These are phyloP conservation scores for Barnettozyma hawaiiensis DNA, from an alignment of 1,139 yeast species.

Conservation along the genomic window DNA sequence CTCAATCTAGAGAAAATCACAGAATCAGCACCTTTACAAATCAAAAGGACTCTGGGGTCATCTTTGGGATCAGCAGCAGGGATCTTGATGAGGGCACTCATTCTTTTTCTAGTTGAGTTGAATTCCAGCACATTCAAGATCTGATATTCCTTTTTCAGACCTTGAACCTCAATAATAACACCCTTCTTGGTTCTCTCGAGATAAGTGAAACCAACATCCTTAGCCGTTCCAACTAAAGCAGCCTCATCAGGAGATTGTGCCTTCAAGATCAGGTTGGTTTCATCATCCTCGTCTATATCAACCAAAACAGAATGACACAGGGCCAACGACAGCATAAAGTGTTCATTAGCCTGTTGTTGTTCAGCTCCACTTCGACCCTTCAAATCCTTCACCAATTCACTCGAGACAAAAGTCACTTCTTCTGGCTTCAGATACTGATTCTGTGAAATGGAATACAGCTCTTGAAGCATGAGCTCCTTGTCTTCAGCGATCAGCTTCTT, in stretches of 20 bases:
- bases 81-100: conserved; percentile 83
- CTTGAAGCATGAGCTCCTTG: conserved; percentile 57
- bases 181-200: conserved; percentile 70
- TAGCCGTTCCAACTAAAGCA: conserved; percentile 88
- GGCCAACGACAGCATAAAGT: conserved; percentile 83
- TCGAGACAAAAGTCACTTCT: conserved; percentile 74
- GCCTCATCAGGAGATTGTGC: conserved; percentile 99
- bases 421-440: conserved; percentile 54
- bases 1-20: conserved; percentile 71
- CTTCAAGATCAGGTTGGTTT: conserved; percentile 59
- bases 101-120: conserved; percentile 89
- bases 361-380: conserved; percentile 42
- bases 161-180: conserved; percentile 67
- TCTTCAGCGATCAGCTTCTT: conserved; percentile 57
- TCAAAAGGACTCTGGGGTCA: conserved; percentile 47
- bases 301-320: conserved; percentile 93
- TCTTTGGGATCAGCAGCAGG: conserved; percentile 29
- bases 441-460: conserved; percentile 41
- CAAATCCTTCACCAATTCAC: conserved; percentile 54
- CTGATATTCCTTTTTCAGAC: conserved; percentile 64
- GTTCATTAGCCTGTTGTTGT: conserved; percentile 66
- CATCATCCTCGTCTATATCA: conserved; percentile 53
- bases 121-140: conserved; percentile 76
- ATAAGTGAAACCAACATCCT: conserved; percentile 86
- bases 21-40: conserved; percentile 94